A percentile compares a stretch with the other conserved stretches of the same genome.
Conservation (phyloP, 768 basidiomycete species). For the Pisolithus marmoratus region DNA sequence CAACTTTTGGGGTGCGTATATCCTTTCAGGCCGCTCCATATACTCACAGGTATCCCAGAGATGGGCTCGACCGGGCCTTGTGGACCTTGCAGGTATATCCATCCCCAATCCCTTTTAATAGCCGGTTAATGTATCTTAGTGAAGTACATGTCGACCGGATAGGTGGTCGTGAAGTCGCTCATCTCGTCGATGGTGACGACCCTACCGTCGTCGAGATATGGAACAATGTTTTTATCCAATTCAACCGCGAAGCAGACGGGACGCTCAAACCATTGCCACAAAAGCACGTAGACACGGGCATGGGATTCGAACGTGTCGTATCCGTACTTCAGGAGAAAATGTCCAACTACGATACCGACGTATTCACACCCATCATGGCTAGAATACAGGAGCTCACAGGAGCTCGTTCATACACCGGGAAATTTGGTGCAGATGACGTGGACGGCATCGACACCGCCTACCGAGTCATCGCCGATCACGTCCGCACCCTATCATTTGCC, state of each 20-base stretch:
- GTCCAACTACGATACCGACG: conserved; percentile 98
- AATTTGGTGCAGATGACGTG: conserved; percentile 89
- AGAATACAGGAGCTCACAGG: conserved; percentile 87
- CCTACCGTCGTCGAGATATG: conserved; percentile 97
- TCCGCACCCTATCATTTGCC: conserved; percentile 91
- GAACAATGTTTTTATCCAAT: conserved; percentile 99
- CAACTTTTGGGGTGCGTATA: conserved; percentile 91
- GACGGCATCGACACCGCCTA: conserved; percentile 98
- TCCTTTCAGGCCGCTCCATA: not conserved
- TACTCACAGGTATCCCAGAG: conserved; percentile 46
- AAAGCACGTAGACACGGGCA: conserved; percentile 97
- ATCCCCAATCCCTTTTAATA: not conserved
- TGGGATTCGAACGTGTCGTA: conserved; percentile 98
- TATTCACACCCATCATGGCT: conserved; percentile 84
- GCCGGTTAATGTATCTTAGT: conserved; percentile 33
- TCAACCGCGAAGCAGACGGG: conserved; percentile 90
- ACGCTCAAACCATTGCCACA: conserved; percentile 75
- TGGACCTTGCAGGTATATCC: conserved; percentile 80
- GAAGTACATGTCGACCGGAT: conserved; percentile 98
- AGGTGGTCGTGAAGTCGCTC: conserved; percentile 92
- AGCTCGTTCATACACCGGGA: conserved; percentile 81
- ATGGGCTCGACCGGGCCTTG: conserved; percentile 99
- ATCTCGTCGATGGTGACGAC: conserved; percentile 93
- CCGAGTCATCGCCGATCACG: conserved; percentile 94
- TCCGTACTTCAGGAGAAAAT: conserved; percentile 85